Base-by-base conservation (phyloP, 495 filamentous ascomycete genomes). In the Trichoderma erinaceum region DNA sequence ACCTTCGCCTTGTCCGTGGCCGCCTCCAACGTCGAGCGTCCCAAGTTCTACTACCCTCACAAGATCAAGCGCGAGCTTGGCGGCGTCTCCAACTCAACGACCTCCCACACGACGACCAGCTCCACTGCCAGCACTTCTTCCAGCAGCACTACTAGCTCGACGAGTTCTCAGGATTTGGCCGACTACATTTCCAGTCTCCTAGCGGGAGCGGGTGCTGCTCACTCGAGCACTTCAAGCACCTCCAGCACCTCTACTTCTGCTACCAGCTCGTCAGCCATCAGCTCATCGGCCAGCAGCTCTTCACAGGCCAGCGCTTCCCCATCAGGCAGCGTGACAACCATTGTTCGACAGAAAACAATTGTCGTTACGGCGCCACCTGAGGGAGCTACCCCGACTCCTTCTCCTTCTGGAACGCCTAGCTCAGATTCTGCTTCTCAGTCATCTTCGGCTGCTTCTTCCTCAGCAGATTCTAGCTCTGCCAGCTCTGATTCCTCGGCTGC, bases 1-100 rank as follows among this genome's bases (percentile, higher is more conserved):
- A 81, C 84, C 69, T 77, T 83, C 32, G 77, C 82, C 71, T 78
- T 84, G 67, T 80, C 83, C 25, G 75, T 85, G 58, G 81, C 78
- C 67, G 77, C 72, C 61, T 80, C 82, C 41, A 73, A 78, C 48
- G 71, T 75, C 32, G 77, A 83, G 50, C 76, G 74, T 71, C 85
- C 85, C 8, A 82, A 77, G 71, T 82, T 82, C 70, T 88, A 89
- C 75, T 86, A 87, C 69, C 86, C 86, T 12, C 78, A 80, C 52
- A 80, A 88, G 56, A 78, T 88, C 68, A 88, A 86, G 77, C 83
- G 87, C 43, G 79, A 82, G 58, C 76, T 82, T 67, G 77, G 76
- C 73, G 84, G 76, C 73, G 84, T 86, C 69, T 71, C 74, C 58
- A 85, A 67, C 56, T 38, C 48, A 44, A 61, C 56, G 3, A 61